Evolutionary conservation across 2,329 filamentous ascomycete genomes (phyloP).

Genomic region (Didymella pomorum): DNA sequence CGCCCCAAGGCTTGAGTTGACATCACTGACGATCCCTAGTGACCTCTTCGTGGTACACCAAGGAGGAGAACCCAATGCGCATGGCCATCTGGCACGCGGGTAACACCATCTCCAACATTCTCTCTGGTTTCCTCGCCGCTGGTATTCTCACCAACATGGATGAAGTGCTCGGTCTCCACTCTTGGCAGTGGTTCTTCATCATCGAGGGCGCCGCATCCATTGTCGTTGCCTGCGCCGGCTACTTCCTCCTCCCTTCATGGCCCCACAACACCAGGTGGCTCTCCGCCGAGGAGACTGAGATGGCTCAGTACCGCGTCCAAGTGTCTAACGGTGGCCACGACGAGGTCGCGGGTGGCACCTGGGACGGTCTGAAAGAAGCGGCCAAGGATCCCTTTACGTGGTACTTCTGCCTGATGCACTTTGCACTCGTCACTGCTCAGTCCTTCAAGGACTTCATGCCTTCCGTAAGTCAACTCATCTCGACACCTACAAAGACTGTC

Average conservation of each 20-base stretch:
- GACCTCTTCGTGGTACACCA: slow-evolving; percentile 58
- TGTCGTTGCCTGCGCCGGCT: slow-evolving; percentile 45
- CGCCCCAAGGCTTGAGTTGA: slow-evolving; percentile 4
- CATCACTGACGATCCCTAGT: slow-evolving; percentile 8
- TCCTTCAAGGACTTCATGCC: slow-evolving; percentile 48
- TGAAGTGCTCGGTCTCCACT: slow-evolving; percentile 46
- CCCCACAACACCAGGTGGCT: slow-evolving; percentile 22
- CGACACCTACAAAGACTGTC: neutral
- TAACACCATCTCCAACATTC: slow-evolving; percentile 56
- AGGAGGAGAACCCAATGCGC: slow-evolving; percentile 53
- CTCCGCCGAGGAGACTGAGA: slow-evolving; percentile 29
- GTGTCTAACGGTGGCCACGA: slow-evolving; percentile 43
- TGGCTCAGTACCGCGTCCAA: slow-evolving; percentile 40
- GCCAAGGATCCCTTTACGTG: slow-evolving; percentile 53
- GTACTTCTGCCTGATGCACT: slow-evolving; percentile 54
- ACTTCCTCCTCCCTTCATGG: slow-evolving; percentile 48
- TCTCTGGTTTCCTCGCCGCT: slow-evolving; percentile 57
- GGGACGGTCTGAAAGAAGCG: slow-evolving; percentile 50
- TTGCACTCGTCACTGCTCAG: slow-evolving; percentile 44
- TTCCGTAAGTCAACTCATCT: slow-evolving; percentile 26
- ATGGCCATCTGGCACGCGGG: slow-evolving; percentile 59
- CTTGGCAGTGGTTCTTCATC: slow-evolving; percentile 58
- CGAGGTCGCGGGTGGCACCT: slow-evolving; percentile 54
- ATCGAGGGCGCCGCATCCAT: slow-evolving; percentile 65
- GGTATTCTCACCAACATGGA: slow-evolving; percentile 58